Evolutionary conservation across 2,329 filamentous ascomycete genomes (phyloP), one percentile per base, ranked within the genome.

Genomic region (Colletotrichum ledebouriae): DNA sequence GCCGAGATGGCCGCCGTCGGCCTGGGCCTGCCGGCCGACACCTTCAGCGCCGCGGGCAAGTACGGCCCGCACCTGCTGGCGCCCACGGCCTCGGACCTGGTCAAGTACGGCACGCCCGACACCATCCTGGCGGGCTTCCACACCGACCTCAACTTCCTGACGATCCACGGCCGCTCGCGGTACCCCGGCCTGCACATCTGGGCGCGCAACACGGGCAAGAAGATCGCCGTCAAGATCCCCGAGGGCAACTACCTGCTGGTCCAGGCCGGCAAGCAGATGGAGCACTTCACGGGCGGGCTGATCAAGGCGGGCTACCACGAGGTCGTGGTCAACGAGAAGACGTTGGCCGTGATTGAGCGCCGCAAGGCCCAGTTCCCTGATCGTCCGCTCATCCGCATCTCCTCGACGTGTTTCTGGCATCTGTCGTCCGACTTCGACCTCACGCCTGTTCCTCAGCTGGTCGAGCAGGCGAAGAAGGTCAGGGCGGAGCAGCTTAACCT

Each of bases 71-170:
- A 89, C 71, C 83, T 89, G 52, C 84, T 89, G 15, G 87, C 87
- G 1, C 87, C 87, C 0, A 89, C 87, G 1, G 86, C 87, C 1
- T 89, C 87, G 0, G 85, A 89, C 73, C 83, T 89, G 12, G 61
- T 70, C 12, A 86, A 83, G 66, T 87, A 88, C 78, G 85, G 84
- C 53, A 55, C 76, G 3, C 78, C 81, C 58, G 83, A 88, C 78
- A 89, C 86, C 57, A 89, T 89, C 73, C 83, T 89, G 15, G 87
- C 87, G 15, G 87, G 87, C 44, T 89, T 89, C 80, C 87, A 89
- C 76, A 89, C 87, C 1, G 87, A 89, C 73, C 85, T 89, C 66
- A 89, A 89, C 81, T 89, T 89, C 75, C 81, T 89, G 59, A 89
- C 87, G 71, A 89, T 89, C 77, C 87, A 89, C 79, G 87, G 87